A percentile compares a stretch with the other conserved stretches of the same genome.
Evolutionary conservation across 108 stramenopile species (phyloP).

Genomic region (Nannochloropsis gaditana): DNA sequence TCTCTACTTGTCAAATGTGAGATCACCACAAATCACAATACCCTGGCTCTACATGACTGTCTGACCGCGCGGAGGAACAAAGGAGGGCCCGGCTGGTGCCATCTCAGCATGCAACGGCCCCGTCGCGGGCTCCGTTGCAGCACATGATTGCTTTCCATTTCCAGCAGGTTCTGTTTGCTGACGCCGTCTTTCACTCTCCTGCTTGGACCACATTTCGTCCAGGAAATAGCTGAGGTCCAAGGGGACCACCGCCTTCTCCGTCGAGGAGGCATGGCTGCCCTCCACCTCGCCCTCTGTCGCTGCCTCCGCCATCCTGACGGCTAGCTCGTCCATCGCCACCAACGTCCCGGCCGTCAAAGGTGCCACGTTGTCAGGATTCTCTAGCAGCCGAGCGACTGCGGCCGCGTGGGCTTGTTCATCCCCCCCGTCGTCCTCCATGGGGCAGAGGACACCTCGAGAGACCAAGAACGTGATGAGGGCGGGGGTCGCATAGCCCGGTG

Average conservation of each 20-base stretch:
- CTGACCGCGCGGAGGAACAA: not conserved
- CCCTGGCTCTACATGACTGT: not conserved
- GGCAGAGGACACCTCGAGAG: not conserved
- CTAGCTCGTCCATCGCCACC: not conserved
- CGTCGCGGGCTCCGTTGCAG: not conserved
- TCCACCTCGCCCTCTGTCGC: not conserved
- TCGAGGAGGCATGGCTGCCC: not conserved
- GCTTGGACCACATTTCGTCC: not conserved
- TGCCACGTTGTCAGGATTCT: not conserved
- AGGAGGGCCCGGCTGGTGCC: not conserved
- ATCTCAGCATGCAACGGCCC: not conserved
- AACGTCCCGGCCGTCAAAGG: not conserved
- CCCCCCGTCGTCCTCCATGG: not conserved
- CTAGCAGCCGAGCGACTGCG: not conserved
- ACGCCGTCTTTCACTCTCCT: not conserved
- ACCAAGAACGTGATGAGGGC: not conserved
- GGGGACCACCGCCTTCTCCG: not conserved
- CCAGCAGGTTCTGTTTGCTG: not conserved
- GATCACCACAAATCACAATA: no score
- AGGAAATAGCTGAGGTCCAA: slow-evolving; percentile 16
- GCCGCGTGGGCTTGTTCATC: not conserved
- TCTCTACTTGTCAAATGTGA: no score
- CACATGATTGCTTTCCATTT: not conserved
- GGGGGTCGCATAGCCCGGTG: not conserved
- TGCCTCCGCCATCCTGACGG: not conserved